A percentile compares a stretch with the other conserved stretches of the same genome.
Evolutionary conservation across 805 yeast species (phyloP).

Genomic region (Candida xiaguanensis): DNA sequence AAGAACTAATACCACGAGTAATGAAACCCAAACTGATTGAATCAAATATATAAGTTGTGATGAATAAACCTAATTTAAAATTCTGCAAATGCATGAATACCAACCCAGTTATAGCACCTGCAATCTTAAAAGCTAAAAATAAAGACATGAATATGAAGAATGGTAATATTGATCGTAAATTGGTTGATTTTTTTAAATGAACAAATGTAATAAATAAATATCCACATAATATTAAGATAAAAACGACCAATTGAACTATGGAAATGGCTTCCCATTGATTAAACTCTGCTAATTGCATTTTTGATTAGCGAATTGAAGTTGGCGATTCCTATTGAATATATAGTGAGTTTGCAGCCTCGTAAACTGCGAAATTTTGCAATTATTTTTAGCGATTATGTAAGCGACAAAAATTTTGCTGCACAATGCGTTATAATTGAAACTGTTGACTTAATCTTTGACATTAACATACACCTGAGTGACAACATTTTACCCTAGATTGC

Average conservation of each 20-base stretch:
- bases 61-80: slow-evolving; percentile 9
- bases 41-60: slow-evolving; percentile 15
- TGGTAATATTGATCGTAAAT: neutral
- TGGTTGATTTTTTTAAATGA: neutral
- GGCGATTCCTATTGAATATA: neutral
- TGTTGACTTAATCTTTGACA: neutral
- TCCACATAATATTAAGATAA: slow-evolving; percentile 2
- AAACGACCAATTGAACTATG: slow-evolving; percentile 7
- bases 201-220: slow-evolving; percentile 2
- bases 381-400: neutral
- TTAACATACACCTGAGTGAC: too few relatives aligned
- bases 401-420: neutral
- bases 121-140: slow-evolving; percentile 11
- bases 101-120: slow-evolving; percentile 13
- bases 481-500: neutral
- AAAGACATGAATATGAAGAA: slow-evolving; percentile 8
- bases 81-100: slow-evolving; percentile 9
- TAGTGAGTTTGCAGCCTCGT: neutral
- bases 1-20: slow-evolving; percentile 10
- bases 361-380: neutral
- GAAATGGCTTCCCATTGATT: slow-evolving; percentile 8
- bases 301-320: neutral
- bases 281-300: slow-evolving; percentile 7
- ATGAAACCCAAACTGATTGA: slow-evolving; percentile 14
- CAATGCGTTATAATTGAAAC: neutral